These are phyloP conservation scores for Vitis riparia DNA, from an alignment of 164 flowering plant species.

Conservation along the genomic window DNA sequence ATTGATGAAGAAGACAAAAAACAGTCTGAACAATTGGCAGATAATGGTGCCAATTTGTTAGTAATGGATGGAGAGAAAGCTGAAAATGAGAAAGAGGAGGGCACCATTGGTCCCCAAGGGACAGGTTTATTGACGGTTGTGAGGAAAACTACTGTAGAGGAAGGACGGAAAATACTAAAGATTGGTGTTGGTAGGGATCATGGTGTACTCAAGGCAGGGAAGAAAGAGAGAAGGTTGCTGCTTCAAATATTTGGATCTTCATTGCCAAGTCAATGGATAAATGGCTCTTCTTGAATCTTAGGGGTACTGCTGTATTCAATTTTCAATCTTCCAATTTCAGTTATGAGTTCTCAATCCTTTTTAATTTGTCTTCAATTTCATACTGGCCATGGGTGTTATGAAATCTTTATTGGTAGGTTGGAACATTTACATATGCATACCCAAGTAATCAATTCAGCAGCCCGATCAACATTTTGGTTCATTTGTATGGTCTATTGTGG, in stretches of 20 bases:
- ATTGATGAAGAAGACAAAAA: slow-evolving; percentile 18
- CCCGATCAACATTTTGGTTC: too few relatives aligned
- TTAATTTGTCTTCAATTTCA: too few relatives aligned
- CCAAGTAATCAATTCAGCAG: too few relatives aligned
- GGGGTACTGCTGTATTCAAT: background rate
- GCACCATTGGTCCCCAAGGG: slow-evolving; percentile 22
- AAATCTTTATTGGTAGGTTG: too few relatives aligned
- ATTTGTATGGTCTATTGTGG: too few relatives aligned
- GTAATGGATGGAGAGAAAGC: slow-evolving; percentile 5
- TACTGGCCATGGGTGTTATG: too few relatives aligned
- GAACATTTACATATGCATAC: too few relatives aligned
- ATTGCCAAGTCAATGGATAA: slow-evolving; percentile 31
- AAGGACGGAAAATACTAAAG: slow-evolving; percentile 53
- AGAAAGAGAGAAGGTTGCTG: slow-evolving; percentile 37
- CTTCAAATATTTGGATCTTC: slow-evolving; percentile 43
- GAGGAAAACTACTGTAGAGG: slow-evolving; percentile 51
- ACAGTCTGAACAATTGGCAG: slow-evolving; percentile 11
- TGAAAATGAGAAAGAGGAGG: slow-evolving; percentile 13
- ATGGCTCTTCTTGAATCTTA: slow-evolving; percentile 11
- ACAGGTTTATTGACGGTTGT: slow-evolving; percentile 34
- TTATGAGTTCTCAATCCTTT: too few relatives aligned
- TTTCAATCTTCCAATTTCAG: too few relatives aligned
- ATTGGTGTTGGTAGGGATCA: slow-evolving; percentile 36
- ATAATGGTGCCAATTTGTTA: background rate
- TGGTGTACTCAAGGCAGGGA: slow-evolving; percentile 30